Percentiles rank a stretch among this genome's conserved stretches.
Conservation (phyloP, 768 basidiomycete genomes). For the Ephemerocybe angulata region DNA sequence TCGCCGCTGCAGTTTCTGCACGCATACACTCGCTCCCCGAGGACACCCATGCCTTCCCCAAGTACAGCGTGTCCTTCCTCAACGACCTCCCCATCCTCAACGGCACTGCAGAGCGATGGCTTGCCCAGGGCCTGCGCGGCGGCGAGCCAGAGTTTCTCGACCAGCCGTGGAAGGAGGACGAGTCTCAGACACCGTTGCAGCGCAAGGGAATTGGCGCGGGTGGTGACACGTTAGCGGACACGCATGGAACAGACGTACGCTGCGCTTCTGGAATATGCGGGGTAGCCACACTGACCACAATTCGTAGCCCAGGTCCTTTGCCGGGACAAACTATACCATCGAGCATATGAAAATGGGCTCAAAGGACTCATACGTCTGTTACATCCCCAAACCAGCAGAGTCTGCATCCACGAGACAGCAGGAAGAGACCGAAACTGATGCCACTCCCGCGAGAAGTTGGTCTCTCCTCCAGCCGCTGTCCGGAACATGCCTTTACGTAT, state of each 20-base stretch:
- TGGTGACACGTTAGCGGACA: slow-evolving; percentile 35
- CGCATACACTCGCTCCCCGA: slow-evolving; percentile 73
- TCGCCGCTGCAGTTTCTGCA: slow-evolving; percentile 26
- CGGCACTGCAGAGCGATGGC: slow-evolving; percentile 73
- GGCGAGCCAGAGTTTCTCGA: slow-evolving; percentile 77
- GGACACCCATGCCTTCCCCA: slow-evolving; percentile 78
- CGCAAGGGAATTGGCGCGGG: slow-evolving; percentile 61
- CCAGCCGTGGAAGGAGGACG: slow-evolving; percentile 49
- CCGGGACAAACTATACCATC: slow-evolving; percentile 43
- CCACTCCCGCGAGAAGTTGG: slow-evolving; percentile 75
- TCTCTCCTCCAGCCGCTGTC: slow-evolving; percentile 74
- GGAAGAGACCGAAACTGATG: slow-evolving; percentile 56
- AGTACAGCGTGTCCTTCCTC: slow-evolving; percentile 75
- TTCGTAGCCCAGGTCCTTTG: slow-evolving; percentile 1
- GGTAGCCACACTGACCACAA: not conserved
- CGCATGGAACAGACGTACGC: slow-evolving; percentile 29
- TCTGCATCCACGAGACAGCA: slow-evolving; percentile 33
- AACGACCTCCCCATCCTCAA: slow-evolving; percentile 72
- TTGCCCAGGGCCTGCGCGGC: slow-evolving; percentile 64
- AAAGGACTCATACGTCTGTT: slow-evolving; percentile 68
- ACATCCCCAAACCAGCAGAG: slow-evolving; percentile 65
- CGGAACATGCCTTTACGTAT: slow-evolving; percentile 82
- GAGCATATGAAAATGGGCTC: slow-evolving; percentile 75
- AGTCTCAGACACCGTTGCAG: slow-evolving; percentile 34
- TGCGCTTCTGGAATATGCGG: slow-evolving; percentile 6